phyloP scores from a whole-genome alignment of 768 basidiomycete species.

The Tylopilus intermedius region DNA sequence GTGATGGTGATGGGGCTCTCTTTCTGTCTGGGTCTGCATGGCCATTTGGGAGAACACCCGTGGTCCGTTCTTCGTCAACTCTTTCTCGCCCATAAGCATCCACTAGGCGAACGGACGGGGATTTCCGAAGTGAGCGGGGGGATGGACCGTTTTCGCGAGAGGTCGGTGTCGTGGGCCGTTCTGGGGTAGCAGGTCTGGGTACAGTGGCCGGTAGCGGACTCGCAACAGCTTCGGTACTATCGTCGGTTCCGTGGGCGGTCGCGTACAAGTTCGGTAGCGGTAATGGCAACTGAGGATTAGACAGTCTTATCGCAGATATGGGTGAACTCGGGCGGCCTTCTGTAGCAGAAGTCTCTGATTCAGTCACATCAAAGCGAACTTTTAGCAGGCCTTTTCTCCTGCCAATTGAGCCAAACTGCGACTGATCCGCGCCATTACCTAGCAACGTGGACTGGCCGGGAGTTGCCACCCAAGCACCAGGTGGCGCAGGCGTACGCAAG shows the following conservation, averaged over 20 bases:
- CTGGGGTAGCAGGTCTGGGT: constrained; percentile 18
- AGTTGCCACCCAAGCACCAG: constrained; percentile 63
- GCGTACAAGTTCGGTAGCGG: constrained; percentile 4
- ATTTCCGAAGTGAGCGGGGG: constrained; percentile 40
- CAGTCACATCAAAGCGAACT: constrained; percentile 63
- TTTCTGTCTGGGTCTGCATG: constrained; percentile 19
- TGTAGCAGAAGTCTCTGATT: constrained; percentile 31
- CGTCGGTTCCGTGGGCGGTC: constrained; percentile 6
- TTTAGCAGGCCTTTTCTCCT: constrained; percentile 56
- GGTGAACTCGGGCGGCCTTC: constrained; percentile 26
- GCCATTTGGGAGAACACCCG: constrained; percentile 3
- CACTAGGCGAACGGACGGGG: constrained; percentile 55
- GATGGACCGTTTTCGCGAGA: constrained; percentile 23
- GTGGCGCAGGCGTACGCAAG: constrained; percentile 58
- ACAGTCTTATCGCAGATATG: constrained; percentile 24
- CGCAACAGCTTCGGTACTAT: neutral
- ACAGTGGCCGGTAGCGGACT: constrained; percentile 3
- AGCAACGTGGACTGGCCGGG: constrained; percentile 36
- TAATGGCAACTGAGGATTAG: constrained; percentile 18
- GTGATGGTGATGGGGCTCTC: constrained; percentile 11
- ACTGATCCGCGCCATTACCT: constrained; percentile 19
- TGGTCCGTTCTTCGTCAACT: constrained; percentile 11
- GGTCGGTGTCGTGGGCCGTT: constrained; percentile 21
- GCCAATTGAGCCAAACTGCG: constrained; percentile 32
- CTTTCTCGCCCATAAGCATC: constrained; percentile 65